These are phyloP conservation scores for Borealophlyctis nickersoniae DNA, from an alignment of 192 early-diverging fungal genomes.

Conservation along the genomic window DNA sequence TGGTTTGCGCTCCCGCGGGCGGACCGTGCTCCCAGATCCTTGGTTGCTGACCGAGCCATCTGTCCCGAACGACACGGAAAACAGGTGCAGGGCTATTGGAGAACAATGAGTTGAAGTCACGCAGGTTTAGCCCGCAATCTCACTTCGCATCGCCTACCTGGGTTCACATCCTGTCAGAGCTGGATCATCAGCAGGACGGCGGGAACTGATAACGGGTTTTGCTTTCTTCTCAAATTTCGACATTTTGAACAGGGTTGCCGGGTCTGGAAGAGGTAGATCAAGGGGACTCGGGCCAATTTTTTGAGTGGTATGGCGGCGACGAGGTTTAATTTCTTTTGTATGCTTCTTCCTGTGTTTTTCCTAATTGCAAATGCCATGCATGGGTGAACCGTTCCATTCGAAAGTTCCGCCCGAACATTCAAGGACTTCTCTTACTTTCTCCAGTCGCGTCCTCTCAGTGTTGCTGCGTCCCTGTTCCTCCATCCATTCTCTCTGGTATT, in stretches of 20 bases:
- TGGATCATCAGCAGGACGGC: conserved; percentile 16
- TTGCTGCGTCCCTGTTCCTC: conserved; percentile 23
- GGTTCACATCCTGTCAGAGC: conserved; percentile 9
- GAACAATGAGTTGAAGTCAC: too few species aligned
- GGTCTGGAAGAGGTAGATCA: conserved; percentile 25
- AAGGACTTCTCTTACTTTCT: not conserved
- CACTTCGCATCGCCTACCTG: not conserved
- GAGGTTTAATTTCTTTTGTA: too few species aligned
- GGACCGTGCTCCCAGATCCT: conserved; percentile 4
- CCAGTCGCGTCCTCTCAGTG: conserved; percentile 6
- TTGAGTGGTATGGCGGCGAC: too few species aligned
- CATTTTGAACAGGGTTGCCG: conserved; percentile 49
- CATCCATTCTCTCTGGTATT: conserved; percentile 53
- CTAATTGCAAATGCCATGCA: too few species aligned
- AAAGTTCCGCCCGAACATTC: too few species aligned
- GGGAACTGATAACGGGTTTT: conserved; percentile 32
- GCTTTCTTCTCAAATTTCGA: conserved; percentile 44
- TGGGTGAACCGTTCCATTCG: too few species aligned
- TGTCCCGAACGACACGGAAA: conserved; percentile 23
- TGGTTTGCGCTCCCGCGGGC: not conserved
- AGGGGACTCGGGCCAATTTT: not conserved
- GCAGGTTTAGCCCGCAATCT: too few species aligned
- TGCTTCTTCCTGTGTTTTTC: too few species aligned
- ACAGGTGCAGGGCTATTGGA: too few species aligned
- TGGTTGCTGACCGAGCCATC: conserved; percentile 26